Evolutionary conservation across 371 early-diverging fungal genomes (phyloP).

Genomic region (Mortierella sp.): DNA sequence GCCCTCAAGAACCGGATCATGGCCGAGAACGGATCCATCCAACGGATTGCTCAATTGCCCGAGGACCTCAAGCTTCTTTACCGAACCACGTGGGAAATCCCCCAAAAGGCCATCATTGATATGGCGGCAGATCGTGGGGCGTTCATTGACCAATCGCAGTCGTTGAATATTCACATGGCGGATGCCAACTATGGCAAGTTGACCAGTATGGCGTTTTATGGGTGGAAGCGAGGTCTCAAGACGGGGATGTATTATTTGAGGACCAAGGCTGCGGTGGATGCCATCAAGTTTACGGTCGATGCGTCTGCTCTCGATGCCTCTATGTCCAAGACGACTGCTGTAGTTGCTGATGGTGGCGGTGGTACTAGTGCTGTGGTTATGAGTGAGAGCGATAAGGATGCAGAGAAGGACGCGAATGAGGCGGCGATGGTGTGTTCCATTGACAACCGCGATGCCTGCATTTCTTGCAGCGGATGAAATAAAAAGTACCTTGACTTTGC

Average conservation of each 20-base stretch:
- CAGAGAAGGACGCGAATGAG: conserved; percentile 59
- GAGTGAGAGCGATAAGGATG: conserved; percentile 66
- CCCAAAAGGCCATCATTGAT: conserved; percentile 89
- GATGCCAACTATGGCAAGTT: conserved; percentile 77
- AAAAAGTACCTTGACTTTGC: too few relatives aligned
- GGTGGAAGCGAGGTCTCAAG: conserved; percentile 99
- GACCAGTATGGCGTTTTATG: conserved; percentile 99
- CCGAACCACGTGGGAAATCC: conserved; percentile 99
- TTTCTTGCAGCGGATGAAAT: conserved; percentile 89
- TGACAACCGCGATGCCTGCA: conserved; percentile 93
- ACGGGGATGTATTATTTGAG: conserved; percentile 99
- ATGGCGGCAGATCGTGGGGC: conserved; percentile 97
- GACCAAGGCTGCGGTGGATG: conserved; percentile 97
- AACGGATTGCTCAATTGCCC: conserved; percentile 87
- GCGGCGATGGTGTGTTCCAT: conserved; percentile 87
- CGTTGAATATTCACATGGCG: conserved; percentile 95
- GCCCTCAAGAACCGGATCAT: conserved; percentile 98
- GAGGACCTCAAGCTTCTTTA: conserved; percentile 95
- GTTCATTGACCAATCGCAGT: conserved; percentile 99
- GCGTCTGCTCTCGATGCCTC: too few relatives aligned
- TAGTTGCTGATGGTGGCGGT: too few relatives aligned
- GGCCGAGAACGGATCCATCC: conserved; percentile 96
- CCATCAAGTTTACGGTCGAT: conserved; percentile 95
- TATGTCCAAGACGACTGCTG: too few relatives aligned
- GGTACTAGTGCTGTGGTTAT: conserved; percentile 50